phyloP scores from a whole-genome alignment of 2,329 filamentous ascomycete genomes.

The Fusarium siculi region DNA sequence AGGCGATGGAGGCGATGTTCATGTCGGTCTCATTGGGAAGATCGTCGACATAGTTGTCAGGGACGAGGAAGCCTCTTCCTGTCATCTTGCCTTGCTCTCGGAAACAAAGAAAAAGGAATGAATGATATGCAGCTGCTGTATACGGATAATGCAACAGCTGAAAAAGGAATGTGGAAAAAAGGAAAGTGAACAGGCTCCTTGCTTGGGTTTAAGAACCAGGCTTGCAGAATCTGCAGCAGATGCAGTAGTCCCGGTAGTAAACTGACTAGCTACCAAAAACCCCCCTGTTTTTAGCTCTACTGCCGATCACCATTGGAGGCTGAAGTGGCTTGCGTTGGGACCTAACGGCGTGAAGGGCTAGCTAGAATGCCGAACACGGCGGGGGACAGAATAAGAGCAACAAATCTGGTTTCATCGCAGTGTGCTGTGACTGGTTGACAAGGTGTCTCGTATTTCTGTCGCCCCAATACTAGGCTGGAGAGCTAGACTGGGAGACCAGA shows the following conservation, averaged over 20 bases:
- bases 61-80: slow-evolving; percentile 37
- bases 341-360: not conserved
- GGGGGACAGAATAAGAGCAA: not conserved
- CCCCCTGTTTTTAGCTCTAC: not conserved
- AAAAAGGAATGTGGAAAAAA: slow-evolving; percentile 3
- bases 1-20: slow-evolving; percentile 44
- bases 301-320: slow-evolving; percentile 6
- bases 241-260: not conserved
- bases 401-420: not conserved
- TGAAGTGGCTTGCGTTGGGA: not conserved
- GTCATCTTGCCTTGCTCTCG: not conserved
- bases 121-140: not conserved
- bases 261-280: not conserved
- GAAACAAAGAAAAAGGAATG: no score
- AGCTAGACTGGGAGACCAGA: not conserved
- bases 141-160: not conserved
- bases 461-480: not conserved
- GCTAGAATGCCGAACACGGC: no score
- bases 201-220: slow-evolving; percentile 8
- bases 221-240: slow-evolving; percentile 11
- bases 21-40: slow-evolving; percentile 38
- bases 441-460: not conserved
- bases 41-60: slow-evolving; percentile 31
- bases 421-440: not conserved
- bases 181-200: not conserved